Conservation (phyloP, 305 asterid species). For the Fraxinus sp. region DNA sequence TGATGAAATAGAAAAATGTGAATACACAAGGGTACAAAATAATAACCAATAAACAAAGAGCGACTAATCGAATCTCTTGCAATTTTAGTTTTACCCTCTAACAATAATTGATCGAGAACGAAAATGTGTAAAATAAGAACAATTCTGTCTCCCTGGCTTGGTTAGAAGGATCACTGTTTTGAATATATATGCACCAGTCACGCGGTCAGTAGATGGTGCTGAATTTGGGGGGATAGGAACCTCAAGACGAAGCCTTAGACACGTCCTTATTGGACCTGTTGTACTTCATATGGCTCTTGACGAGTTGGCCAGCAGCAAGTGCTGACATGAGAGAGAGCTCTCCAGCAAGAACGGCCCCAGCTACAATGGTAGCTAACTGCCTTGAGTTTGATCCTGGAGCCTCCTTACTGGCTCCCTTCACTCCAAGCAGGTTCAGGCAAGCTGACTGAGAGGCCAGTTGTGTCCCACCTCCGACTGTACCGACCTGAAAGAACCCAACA, state of each 20-base stretch:
- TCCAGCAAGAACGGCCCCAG: conserved; percentile 38
- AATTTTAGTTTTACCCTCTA: background rate
- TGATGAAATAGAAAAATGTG: background rate
- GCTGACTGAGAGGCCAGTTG: conserved; percentile 38
- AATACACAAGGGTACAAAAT: background rate
- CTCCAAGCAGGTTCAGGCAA: conserved; percentile 35
- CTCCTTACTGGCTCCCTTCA: conserved; percentile 36
- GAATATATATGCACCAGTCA: background rate
- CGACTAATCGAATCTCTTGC: background rate
- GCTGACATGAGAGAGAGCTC: conserved; percentile 38
- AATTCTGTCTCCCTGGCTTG: background rate
- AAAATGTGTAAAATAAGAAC: background rate
- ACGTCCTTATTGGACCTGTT: conserved; percentile 30
- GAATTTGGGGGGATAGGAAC: background rate
- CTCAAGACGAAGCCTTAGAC: conserved; percentile 7
- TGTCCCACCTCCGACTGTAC: conserved; percentile 39
- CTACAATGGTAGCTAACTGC: conserved; percentile 33
- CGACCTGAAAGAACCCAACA: conserved; percentile 18
- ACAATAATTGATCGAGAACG: background rate
- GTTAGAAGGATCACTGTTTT: background rate
- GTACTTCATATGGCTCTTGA: conserved; percentile 36
- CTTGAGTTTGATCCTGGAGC: conserved; percentile 36
- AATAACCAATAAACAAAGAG: background rate
- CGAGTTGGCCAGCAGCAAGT: conserved; percentile 32
- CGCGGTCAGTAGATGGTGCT: too few relatives aligned